Evolutionary conservation across 345 rosid genomes (phyloP).

Genomic region (Corymbia maculata): DNA sequence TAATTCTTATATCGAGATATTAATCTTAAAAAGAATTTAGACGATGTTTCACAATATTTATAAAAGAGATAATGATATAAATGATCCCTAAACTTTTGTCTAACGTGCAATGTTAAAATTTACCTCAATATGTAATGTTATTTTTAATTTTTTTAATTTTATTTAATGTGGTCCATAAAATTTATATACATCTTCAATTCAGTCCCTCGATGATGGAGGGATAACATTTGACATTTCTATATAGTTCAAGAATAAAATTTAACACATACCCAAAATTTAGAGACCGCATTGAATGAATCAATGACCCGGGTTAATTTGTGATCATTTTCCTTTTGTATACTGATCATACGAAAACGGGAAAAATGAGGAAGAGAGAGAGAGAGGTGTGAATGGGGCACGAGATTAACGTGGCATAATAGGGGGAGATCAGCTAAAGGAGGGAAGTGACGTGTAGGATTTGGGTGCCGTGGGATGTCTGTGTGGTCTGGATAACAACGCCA

Average conservation of each 20-base stretch:
- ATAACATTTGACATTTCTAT: too few species aligned
- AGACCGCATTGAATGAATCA: fast-evolving
- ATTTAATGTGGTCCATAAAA: too few species aligned
- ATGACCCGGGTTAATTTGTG: too few species aligned
- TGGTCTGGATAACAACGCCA: not conserved
- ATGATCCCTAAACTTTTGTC: not conserved
- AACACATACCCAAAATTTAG: too few species aligned
- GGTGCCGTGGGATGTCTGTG: not conserved
- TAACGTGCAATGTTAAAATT: too few species aligned
- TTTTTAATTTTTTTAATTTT: too few species aligned
- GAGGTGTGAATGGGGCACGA: not conserved
- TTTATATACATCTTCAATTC: too few species aligned
- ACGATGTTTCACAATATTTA: not conserved
- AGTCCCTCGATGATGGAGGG: too few species aligned
- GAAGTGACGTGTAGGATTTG: not conserved
- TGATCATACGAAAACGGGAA: not conserved
- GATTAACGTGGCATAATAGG: not conserved
- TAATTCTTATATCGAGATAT: too few species aligned
- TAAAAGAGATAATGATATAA: fast-evolving
- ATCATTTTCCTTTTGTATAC: too few species aligned
- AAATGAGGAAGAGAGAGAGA: not conserved
- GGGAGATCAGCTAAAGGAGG: not conserved
- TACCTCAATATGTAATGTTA: fast-evolving
- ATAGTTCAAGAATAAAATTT: too few species aligned
- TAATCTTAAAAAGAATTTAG: not conserved